Conservation (phyloP, 768 basidiomycete species). For the Neoboletus magnificus region DNA sequence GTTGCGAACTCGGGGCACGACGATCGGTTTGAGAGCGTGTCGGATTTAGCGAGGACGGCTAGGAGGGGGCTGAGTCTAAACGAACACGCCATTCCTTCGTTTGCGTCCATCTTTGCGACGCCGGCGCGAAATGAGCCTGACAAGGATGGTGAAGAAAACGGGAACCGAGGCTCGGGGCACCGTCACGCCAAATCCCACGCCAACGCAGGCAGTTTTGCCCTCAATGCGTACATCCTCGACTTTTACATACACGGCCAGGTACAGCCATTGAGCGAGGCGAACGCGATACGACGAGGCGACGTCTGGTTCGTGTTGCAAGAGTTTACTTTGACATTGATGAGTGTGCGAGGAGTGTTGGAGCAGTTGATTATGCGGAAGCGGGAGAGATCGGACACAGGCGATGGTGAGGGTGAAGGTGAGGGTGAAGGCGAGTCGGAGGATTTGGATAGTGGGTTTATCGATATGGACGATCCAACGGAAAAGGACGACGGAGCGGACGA, state of each 20-base stretch:
- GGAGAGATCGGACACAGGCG: constrained; percentile 15
- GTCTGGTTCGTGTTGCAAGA: constrained; percentile 65
- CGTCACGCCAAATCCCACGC: not conserved
- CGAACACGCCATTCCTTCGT: constrained; percentile 57
- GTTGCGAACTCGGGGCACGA: constrained; percentile 66
- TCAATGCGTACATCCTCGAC: constrained; percentile 68
- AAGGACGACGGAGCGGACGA: constrained; percentile 17
- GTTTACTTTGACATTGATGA: constrained; percentile 49
- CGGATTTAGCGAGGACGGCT: constrained; percentile 50
- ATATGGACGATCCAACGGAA: constrained; percentile 29
- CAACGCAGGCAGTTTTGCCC: constrained; percentile 20
- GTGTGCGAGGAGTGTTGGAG: constrained; percentile 49
- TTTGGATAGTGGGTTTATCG: constrained; percentile 35
- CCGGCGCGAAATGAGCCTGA: constrained; percentile 14
- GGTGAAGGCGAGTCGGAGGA: constrained; percentile 7
- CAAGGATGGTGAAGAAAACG: not conserved
- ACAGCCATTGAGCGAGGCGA: constrained; percentile 44
- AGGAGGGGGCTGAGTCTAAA: constrained; percentile 55
- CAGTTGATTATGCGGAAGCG: constrained; percentile 38
- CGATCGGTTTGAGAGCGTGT: constrained; percentile 49
- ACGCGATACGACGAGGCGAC: constrained; percentile 58
- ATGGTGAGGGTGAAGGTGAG: not conserved
- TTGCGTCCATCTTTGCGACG: constrained; percentile 35
- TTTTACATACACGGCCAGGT: constrained; percentile 67
- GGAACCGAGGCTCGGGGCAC: not conserved